Conservation (phyloP, 768 basidiomycete species). For the Favolaschia claudopus region DNA sequence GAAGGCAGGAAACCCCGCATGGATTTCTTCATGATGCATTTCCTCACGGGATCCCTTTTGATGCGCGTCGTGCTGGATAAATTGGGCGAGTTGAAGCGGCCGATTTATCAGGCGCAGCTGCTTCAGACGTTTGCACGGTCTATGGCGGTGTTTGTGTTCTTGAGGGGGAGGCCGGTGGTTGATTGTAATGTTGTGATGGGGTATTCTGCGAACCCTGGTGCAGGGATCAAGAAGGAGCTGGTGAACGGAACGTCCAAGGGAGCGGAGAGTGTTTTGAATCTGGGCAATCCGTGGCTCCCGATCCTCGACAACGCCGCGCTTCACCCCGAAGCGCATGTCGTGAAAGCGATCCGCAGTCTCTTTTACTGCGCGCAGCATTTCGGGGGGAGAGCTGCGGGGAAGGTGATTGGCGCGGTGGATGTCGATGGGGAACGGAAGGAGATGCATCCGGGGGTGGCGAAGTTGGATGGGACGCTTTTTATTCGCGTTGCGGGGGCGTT, state of each 20-base stretch:
- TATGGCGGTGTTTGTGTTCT: slow-evolving; percentile 42
- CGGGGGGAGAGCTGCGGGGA: slow-evolving; percentile 48
- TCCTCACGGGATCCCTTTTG: slow-evolving; percentile 61
- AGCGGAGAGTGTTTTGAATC: slow-evolving; percentile 43
- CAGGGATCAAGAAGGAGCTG: neutral
- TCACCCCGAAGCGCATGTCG: slow-evolving; percentile 60
- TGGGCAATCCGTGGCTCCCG: slow-evolving; percentile 58
- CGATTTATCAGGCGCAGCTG: slow-evolving; percentile 50
- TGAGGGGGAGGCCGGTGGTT: slow-evolving; percentile 64
- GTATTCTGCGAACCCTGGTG: slow-evolving; percentile 47
- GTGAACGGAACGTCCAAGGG: slow-evolving; percentile 23
- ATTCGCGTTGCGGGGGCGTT: slow-evolving; percentile 63
- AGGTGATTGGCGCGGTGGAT: slow-evolving; percentile 51
- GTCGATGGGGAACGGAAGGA: slow-evolving; percentile 42
- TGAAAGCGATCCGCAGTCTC: slow-evolving; percentile 58
- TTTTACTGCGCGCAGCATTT: slow-evolving; percentile 56
- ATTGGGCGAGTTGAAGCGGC: slow-evolving; percentile 40
- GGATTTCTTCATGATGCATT: slow-evolving; percentile 68
- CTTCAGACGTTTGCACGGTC: slow-evolving; percentile 51
- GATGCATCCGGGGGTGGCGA: slow-evolving; percentile 51
- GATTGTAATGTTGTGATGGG: slow-evolving; percentile 54
- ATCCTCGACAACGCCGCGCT: slow-evolving; percentile 50
- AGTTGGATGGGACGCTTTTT: slow-evolving; percentile 64
- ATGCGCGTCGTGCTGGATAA: slow-evolving; percentile 50
- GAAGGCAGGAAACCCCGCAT: slow-evolving; percentile 55